A percentile compares a stretch with the other conserved stretches of the same genome.
Conservation (phyloP, 768 basidiomycete genomes). For the Lactifluus subvellereus region DNA sequence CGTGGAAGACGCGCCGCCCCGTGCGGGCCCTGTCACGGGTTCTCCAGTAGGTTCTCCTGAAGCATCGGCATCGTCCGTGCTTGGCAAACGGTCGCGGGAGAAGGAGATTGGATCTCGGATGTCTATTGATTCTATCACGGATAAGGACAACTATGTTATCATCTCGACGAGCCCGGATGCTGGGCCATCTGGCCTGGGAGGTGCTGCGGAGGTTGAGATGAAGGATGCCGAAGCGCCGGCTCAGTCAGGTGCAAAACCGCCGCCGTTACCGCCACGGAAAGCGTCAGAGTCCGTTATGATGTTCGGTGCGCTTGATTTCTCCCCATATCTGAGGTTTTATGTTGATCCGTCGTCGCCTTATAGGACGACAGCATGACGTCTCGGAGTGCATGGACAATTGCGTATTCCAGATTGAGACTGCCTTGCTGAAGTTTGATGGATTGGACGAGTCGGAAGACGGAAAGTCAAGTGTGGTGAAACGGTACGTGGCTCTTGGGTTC, state of each 20-base stretch:
- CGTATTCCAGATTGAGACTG: conserved; percentile 97
- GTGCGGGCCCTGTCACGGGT: conserved; percentile 24
- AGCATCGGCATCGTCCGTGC: conserved; percentile 34
- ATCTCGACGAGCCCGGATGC: conserved; percentile 33
- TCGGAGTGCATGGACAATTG: conserved; percentile 99
- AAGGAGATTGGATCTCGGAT: conserved; percentile 35
- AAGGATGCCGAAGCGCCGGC: conserved; percentile 26
- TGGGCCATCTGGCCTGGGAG: conserved; percentile 12
- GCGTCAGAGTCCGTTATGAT: conserved; percentile 78
- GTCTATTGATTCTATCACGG: conserved; percentile 52
- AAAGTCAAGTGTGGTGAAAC: conserved; percentile 75
- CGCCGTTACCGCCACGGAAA: conserved; percentile 47
- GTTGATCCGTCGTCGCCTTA: not conserved
- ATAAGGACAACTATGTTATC: conserved; percentile 41
- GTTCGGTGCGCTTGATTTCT: conserved; percentile 55
- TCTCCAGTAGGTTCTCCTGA: conserved; percentile 32
- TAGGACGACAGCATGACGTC: conserved; percentile 95
- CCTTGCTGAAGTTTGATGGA: conserved; percentile 69
- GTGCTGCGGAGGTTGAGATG: conserved; percentile 30
- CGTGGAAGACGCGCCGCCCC: conserved; percentile 58
- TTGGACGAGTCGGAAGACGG: conserved; percentile 43
- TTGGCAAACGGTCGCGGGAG: conserved; percentile 62
- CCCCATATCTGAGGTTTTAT: not conserved
- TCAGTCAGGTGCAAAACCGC: conserved; percentile 37
- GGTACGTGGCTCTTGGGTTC: conserved; percentile 40